Base-by-base conservation (phyloP, 2,329 filamentous ascomycete genomes). In the Myriosclerotinia duriaeana region DNA sequence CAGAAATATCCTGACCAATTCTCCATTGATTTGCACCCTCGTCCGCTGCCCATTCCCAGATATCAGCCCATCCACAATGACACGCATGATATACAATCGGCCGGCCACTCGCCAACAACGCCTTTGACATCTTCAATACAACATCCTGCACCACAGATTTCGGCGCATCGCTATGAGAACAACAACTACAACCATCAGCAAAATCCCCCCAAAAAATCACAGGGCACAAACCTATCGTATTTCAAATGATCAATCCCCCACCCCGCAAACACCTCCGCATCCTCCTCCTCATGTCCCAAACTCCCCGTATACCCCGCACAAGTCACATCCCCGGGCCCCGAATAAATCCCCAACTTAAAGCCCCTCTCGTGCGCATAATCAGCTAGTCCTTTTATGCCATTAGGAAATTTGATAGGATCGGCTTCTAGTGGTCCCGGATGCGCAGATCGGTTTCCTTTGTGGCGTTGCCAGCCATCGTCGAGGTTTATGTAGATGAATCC, bases 281-380 rank as follows among this genome's bases (percentile, higher is more conserved):
- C 87, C 20, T 84, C 76, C 1, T 79, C 76, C 69, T 89, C 86
- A 69, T 83, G 81, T 0, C 83, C 85, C 14, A 85, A 73, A 67
- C 82, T 85, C 1, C 82, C 86, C 17, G 84, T 69, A 34, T 72
- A 72, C 0, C 69, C 70, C n/a, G 67, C 69, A 66, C 71, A 73
- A 26, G 70, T 70, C 11, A 40, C 42, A 26, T 69, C 77, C 46
- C 83, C 83, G 0, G 83, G 83, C 72, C 83, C 83, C 69, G 83
- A 83, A 72, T 89, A 89, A 62, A 89, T 87, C 0, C 87, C 87
- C 11, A 88, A 76, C 72, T 89, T 89, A 55, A 89, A 55, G 0
- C 61, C 50, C 20, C 17, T 40, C 2, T 30, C 36, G 38, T 64
- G 61, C 11, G 50, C 61, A 46, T 64, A 64, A 4, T 64, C 61